A percentile compares a stretch with the other conserved stretches of the same genome.
Evolutionary conservation across 768 basidiomycete species (phyloP).

Genomic region (Tulasnella sp.): DNA sequence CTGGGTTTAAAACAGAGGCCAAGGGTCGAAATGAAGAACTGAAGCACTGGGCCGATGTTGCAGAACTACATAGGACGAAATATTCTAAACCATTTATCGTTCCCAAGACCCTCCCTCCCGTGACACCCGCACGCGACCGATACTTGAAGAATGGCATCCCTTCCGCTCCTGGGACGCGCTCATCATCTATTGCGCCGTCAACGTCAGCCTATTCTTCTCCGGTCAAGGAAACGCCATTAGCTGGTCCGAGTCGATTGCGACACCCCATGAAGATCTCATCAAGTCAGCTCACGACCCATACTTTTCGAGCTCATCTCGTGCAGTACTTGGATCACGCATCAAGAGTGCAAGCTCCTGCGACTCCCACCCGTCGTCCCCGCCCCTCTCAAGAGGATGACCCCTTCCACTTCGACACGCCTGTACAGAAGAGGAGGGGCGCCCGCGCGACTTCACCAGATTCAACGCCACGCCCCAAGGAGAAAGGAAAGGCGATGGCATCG

Average conservation of each 20-base stretch:
- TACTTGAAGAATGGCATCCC: slow-evolving; percentile 16
- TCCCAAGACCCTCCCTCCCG: slow-evolving; percentile 26
- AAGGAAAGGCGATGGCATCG: not conserved
- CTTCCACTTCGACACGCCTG: slow-evolving; percentile 32
- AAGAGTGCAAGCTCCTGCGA: not conserved
- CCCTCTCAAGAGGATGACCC: slow-evolving; percentile 20
- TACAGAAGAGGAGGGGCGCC: slow-evolving; percentile 7
- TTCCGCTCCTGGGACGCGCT: slow-evolving; percentile 20
- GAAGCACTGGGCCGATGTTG: slow-evolving; percentile 47
- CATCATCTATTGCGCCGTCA: not conserved
- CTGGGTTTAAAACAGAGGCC: slow-evolving; percentile 33
- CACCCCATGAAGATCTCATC: slow-evolving; percentile 65
- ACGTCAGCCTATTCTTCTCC: slow-evolving; percentile 22
- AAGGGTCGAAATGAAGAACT: slow-evolving; percentile 55
- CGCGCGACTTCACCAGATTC: slow-evolving; percentile 15
- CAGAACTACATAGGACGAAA: slow-evolving; percentile 43
- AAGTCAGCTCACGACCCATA: slow-evolving; percentile 59
- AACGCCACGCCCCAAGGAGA: slow-evolving; percentile 6
- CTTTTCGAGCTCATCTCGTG: slow-evolving; percentile 67
- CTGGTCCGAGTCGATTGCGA: slow-evolving; percentile 41
- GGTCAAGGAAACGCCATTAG: not conserved
- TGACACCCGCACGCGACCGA: not conserved
- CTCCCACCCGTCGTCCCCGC: not conserved
- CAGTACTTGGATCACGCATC: slow-evolving; percentile 57
- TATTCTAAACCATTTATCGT: slow-evolving; percentile 52